Conservation (phyloP, 2,329 filamentous ascomycete species). For the Penicillium sp. region DNA sequence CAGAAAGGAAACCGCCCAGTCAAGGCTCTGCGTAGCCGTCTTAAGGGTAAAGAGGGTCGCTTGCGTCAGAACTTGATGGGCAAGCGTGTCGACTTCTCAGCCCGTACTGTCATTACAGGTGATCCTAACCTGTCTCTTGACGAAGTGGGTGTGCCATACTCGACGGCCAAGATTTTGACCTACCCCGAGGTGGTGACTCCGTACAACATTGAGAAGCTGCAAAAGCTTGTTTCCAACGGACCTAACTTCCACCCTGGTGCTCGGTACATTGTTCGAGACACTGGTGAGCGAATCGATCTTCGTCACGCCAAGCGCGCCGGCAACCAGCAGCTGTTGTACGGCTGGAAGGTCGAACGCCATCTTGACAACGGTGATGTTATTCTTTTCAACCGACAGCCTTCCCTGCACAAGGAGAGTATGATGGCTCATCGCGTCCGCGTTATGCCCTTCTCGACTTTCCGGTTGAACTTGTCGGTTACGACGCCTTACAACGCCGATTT, state of each 20-base stretch:
- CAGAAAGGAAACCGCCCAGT: conserved; percentile 97
- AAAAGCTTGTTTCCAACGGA: conserved; percentile 87
- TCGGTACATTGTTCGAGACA: conserved; percentile 92
- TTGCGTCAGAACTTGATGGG: conserved; percentile 99
- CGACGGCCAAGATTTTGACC: conserved; percentile 89
- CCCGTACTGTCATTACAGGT: conserved; percentile 98
- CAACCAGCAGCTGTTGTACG: conserved; percentile 83
- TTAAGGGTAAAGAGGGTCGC: conserved; percentile 99
- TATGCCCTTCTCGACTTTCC: conserved; percentile 99
- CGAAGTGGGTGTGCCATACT: conserved; percentile 94
- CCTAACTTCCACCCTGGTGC: conserved; percentile 95
- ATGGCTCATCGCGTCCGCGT: conserved; percentile 98
- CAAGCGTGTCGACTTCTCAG: conserved; percentile 98
- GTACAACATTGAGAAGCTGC: conserved; percentile 94
- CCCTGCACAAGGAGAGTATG: conserved; percentile 99
- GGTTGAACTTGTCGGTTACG: conserved; percentile 95
- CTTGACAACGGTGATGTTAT: conserved; percentile 96
- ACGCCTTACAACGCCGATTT: conserved; percentile 99
- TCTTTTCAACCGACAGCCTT: conserved; percentile 99
- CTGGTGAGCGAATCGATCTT: conserved; percentile 92
- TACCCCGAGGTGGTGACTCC: conserved; percentile 97
- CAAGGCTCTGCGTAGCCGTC: conserved; percentile 92
- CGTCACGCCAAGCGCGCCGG: conserved; percentile 89
- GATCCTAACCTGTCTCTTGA: conserved; percentile 96
- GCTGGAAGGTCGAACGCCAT: conserved; percentile 98